Base-by-base conservation (phyloP, 495 filamentous ascomycete genomes). In the Penicillium maclennaniae region DNA sequence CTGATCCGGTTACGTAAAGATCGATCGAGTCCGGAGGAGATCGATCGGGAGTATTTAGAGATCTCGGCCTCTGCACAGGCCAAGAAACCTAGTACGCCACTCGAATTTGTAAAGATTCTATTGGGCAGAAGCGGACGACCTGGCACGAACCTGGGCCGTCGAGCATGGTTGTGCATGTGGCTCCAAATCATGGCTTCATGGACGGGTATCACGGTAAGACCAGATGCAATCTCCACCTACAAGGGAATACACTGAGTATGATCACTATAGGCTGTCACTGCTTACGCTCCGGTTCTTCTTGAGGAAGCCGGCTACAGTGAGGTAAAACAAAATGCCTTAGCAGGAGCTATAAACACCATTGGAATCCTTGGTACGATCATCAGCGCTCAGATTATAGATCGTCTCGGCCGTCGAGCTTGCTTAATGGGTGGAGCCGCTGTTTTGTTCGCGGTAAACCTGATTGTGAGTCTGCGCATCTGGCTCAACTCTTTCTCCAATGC, bases 101-200 rank as follows among this genome's bases (percentile, higher is more conserved):
- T 72, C 10, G 62, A 75, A 45, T 76, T 76, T 60, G 58, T 55
- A 5, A 67, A 63, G 36, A 70, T 73, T 34, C 25, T 73, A n/a
- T 4, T 68, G 21, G 69, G 72, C 7, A 66, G 51, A 19, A 56
- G 70, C 44, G 66, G 66, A 14, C 59, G 42, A 23, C 61, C 54
- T 6, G 60, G 58, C 9, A n/a, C 64, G 15, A 69, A 77, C 39
- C 50, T 78, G 10, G 69, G 69, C 12, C 67, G 75, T 10, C 64
- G 76, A 34, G 76, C 75, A 23, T 78, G 74, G 75, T 54, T 78
- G 14, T 76, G 73, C 56, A 54, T 81, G n/a, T 79, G 70, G 66
- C 70, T 82, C 10, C 79, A 83, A 43, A 80, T 80, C 40, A 82
- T 80, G 76, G 73, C 66, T 0, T 73, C 69, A 1, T 79, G 75